Evolutionary conservation across 306 rosid species (phyloP).

Genomic region (Begonia peltatifolia): DNA sequence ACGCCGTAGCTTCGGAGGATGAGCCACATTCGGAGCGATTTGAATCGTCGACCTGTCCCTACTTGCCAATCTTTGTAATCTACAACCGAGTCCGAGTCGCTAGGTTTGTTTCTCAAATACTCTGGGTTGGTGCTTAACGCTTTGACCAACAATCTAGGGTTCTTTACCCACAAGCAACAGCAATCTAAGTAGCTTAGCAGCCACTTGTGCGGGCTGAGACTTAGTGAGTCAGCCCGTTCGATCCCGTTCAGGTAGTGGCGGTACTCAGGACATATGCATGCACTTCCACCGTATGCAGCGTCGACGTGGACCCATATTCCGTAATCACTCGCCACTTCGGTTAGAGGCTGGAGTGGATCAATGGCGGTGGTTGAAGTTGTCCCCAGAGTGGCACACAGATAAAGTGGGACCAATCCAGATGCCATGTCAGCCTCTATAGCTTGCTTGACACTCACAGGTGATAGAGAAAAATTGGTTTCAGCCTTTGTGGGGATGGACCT

Average conservation of each 20-base stretch:
- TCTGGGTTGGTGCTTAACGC: constrained; percentile 8
- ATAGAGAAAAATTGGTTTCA: constrained; percentile 9
- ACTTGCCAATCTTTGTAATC: constrained; percentile 28
- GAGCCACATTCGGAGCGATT: constrained; percentile 13
- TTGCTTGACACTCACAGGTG: constrained; percentile 3
- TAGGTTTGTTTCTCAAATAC: constrained; percentile 7
- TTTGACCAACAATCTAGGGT: background rate
- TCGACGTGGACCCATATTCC: constrained; percentile 39
- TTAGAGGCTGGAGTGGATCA: constrained; percentile 18
- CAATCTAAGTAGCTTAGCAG: constrained; percentile 22
- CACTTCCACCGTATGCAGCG: constrained; percentile 28
- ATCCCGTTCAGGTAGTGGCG: constrained; percentile 21
- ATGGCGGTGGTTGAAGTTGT: constrained; percentile 24
- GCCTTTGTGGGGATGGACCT: constrained; percentile 13
- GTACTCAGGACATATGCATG: constrained; percentile 31
- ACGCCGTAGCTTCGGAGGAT: constrained; percentile 20
- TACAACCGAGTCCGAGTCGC: constrained; percentile 10
- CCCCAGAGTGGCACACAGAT: constrained; percentile 21
- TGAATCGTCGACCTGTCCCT: constrained; percentile 10
- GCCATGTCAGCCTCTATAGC: constrained; percentile 7
- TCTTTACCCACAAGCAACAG: constrained; percentile 25
- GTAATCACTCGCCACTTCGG: constrained; percentile 16
- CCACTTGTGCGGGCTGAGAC: constrained; percentile 34
- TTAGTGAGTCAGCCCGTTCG: constrained; percentile 19
- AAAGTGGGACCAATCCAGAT: constrained; percentile 19